Percentiles rank a stretch among this genome's conserved stretches.
These are phyloP conservation scores for Daldinia bambusicola DNA, from an alignment of 495 filamentous ascomycete species.

Conservation along the genomic window DNA sequence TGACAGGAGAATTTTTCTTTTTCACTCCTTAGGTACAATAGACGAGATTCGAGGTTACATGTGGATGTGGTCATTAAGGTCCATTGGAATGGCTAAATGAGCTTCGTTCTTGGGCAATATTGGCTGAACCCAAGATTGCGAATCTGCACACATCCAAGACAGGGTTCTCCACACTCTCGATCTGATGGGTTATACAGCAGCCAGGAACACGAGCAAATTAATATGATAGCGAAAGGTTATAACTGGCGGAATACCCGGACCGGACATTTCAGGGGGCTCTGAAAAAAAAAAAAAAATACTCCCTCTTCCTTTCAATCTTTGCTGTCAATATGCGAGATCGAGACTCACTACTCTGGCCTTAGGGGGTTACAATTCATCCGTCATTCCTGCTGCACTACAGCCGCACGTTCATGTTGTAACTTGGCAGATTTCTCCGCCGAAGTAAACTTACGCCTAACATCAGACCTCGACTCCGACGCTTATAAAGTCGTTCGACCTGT, in stretches of 20 bases:
- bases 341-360: not conserved
- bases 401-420: not conserved
- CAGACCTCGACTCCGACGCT: not conserved
- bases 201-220: constrained; percentile 34
- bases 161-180: constrained; percentile 44
- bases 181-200: constrained; percentile 22
- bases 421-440: not conserved
- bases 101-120: constrained; percentile 23
- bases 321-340: not conserved
- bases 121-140: constrained; percentile 41
- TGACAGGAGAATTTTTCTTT: constrained; percentile 23
- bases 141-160: constrained; percentile 31
- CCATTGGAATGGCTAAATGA: constrained; percentile 43
- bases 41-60: constrained; percentile 32
- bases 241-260: constrained; percentile 24
- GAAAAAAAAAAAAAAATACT: not conserved
- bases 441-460: not conserved
- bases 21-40: constrained; percentile 9
- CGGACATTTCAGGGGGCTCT: constrained; percentile 25
- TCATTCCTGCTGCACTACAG: not conserved
- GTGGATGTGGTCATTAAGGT: constrained; percentile 18
- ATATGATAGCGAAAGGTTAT: constrained; percentile 15
- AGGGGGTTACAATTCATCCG: not conserved
- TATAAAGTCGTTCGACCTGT: constrained; percentile 7
- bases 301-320: not conserved